Evolutionary conservation across 805 yeast genomes (phyloP).

Genomic region (Pichia eremophila): DNA sequence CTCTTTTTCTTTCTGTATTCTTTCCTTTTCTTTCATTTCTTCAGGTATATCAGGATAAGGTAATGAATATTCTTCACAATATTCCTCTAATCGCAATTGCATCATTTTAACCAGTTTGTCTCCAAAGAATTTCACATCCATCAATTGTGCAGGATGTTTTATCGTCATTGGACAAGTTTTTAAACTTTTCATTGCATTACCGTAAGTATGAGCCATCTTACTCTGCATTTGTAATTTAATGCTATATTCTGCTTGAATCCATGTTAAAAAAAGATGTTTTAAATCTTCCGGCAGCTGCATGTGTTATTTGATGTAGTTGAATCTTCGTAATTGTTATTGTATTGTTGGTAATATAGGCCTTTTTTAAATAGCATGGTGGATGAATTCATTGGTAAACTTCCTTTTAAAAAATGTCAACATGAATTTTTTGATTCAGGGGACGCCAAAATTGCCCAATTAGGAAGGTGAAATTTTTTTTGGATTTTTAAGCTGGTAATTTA

Average conservation of each 20-base stretch:
- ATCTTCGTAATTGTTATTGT: too few relatives aligned
- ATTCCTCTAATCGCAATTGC: slow-evolving; percentile 33
- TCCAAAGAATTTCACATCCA: slow-evolving; percentile 60
- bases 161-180: slow-evolving; percentile 35
- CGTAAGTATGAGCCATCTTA: slow-evolving; percentile 37
- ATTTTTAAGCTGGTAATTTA: too few relatives aligned
- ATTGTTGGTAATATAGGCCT: too few relatives aligned
- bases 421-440: too few relatives aligned
- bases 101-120: slow-evolving; percentile 51
- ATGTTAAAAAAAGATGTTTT: slow-evolving; percentile 41
- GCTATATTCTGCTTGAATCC: slow-evolving; percentile 48
- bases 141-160: slow-evolving; percentile 47
- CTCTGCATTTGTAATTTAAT: slow-evolving; percentile 2
- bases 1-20: slow-evolving; percentile 2
- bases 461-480: too few relatives aligned
- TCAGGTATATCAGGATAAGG: slow-evolving; percentile 30
- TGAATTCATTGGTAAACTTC: too few relatives aligned
- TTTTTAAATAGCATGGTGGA: too few relatives aligned
- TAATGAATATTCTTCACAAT: slow-evolving; percentile 50
- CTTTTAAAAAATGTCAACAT: too few relatives aligned
- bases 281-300: slow-evolving; percentile 35
- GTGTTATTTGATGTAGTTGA: too few relatives aligned
- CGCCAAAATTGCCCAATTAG: too few relatives aligned
- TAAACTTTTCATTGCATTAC: slow-evolving; percentile 48
- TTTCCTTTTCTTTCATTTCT: not conserved